Evolutionary conservation across 768 basidiomycete species (phyloP).

Genomic region (Amanita jacksonii): DNA sequence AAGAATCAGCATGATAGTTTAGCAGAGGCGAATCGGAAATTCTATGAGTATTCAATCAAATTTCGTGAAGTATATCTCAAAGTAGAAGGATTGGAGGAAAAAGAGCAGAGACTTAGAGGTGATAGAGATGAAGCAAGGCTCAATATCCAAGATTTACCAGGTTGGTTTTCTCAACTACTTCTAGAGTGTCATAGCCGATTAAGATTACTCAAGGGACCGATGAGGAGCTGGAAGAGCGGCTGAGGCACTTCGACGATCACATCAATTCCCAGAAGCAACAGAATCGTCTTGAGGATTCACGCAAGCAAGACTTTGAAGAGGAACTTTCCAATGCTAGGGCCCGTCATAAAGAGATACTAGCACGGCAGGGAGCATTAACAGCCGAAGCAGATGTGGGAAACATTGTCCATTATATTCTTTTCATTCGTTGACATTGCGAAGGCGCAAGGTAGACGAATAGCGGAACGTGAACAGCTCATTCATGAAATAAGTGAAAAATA

Average conservation of each 20-base stretch:
- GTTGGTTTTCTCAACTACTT: constrained; percentile 26
- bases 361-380: constrained; percentile 54
- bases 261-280: constrained; percentile 41
- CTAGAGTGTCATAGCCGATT: neutral
- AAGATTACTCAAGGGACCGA: constrained; percentile 46
- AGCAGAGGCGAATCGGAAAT: constrained; percentile 61
- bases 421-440: constrained; percentile 19
- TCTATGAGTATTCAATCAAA: constrained; percentile 74
- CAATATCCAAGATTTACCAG: constrained; percentile 58
- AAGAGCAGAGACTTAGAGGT: constrained; percentile 48
- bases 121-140: constrained; percentile 56
- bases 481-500: constrained; percentile 58
- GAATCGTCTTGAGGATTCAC: constrained; percentile 35
- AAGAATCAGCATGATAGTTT: constrained; percentile 56
- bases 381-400: constrained; percentile 61
- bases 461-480: constrained; percentile 65
- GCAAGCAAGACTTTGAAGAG: constrained; percentile 53
- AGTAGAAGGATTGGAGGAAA: constrained; percentile 52
- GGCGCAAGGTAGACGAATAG: constrained; percentile 65
- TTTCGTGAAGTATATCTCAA: constrained; percentile 80
- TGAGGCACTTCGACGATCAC: constrained; percentile 52
- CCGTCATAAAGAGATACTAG: constrained; percentile 46
- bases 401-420: neutral
- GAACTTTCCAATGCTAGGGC: constrained; percentile 39
- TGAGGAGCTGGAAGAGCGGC: constrained; percentile 52